Conservation (phyloP, 75 land plant genomes). For the Cupressus sempervirens region DNA sequence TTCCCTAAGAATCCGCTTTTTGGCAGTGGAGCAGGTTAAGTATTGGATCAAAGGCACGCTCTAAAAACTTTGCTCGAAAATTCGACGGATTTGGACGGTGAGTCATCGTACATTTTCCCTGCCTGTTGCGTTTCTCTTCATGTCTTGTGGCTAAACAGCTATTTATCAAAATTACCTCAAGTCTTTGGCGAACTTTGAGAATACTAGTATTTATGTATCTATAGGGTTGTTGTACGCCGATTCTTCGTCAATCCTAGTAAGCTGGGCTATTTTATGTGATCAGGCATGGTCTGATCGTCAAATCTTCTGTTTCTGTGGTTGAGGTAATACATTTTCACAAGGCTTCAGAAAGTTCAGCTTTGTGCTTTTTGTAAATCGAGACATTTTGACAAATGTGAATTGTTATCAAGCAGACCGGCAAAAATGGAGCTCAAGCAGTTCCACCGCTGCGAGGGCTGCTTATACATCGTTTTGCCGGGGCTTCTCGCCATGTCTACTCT, state of each 20-base stretch:
- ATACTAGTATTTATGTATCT: too few species aligned
- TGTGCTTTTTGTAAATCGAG: not conserved
- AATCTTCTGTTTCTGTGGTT: not conserved
- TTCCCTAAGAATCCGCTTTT: not conserved
- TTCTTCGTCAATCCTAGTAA: too few species aligned
- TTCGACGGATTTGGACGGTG: not conserved
- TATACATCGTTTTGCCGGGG: not conserved
- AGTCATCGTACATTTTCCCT: not conserved
- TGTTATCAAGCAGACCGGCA: not conserved
- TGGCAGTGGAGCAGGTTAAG: not conserved
- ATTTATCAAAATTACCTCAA: too few species aligned
- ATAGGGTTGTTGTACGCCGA: too few species aligned
- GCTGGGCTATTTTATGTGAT: not conserved
- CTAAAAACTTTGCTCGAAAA: not conserved
- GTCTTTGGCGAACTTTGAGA: not conserved
- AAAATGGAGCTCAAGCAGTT: slow-evolving; percentile 3
- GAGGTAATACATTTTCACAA: not conserved
- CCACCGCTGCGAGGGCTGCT: not conserved
- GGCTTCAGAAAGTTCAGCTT: not conserved
- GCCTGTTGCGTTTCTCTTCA: too few species aligned
- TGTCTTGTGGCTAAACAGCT: too few species aligned
- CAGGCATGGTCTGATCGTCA: not conserved
- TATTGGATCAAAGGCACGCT: too few species aligned
- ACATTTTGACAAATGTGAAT: not conserved
- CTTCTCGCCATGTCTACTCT: not conserved